Evolutionary conservation across 352 stramenopile genomes (phyloP), one percentile per base, ranked within the genome.

Genomic region (Globisporangium nagaii): DNA sequence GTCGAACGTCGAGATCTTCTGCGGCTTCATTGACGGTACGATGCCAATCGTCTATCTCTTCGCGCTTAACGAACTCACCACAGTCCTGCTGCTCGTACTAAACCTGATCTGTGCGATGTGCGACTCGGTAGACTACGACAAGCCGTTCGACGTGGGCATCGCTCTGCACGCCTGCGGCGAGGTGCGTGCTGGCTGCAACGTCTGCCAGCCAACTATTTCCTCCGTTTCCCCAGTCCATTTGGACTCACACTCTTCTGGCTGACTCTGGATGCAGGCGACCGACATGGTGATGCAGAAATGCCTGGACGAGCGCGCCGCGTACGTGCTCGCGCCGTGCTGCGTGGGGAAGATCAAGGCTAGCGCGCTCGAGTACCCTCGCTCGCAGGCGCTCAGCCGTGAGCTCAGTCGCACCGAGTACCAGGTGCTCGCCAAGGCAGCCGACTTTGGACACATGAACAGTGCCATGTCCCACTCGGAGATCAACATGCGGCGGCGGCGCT

Each of bases 271-370:
- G n/a, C 50, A 72, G 53, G 83, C 83, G 20, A 93, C 83, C 24
- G 83, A 93, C 40, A 87, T 90, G 74, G 76, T 84, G 8, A 80
- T 91, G 62, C 62, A 91, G 24, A 86, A 89, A 47, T 93, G 80
- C 53, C 66, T 91, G 4, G 46, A 52, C 19, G 65, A 70, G 19
- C 58, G 64, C 17, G 83, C 83, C 1, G 74, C 80, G 11, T 93
- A 88, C 42, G 83, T 93, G 44, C 46, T 93, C 32, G 80, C 79
- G 20, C 83, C 83, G 17, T 93, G 83, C 60, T 93, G 83, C 37
- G 83, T 93, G 22, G 83, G 83, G 25, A 90, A 92, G 46, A 79
- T 92, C 60, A 88, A 89, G 59, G 66, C 72, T 20, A 90, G 79
- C 35, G 56, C 66, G 7, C 47, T 90, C 39, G 42, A 44, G 5